phyloP scores from a whole-genome alignment of 2,329 filamentous ascomycete species.

The Aspergillus aculeatinus region DNA sequence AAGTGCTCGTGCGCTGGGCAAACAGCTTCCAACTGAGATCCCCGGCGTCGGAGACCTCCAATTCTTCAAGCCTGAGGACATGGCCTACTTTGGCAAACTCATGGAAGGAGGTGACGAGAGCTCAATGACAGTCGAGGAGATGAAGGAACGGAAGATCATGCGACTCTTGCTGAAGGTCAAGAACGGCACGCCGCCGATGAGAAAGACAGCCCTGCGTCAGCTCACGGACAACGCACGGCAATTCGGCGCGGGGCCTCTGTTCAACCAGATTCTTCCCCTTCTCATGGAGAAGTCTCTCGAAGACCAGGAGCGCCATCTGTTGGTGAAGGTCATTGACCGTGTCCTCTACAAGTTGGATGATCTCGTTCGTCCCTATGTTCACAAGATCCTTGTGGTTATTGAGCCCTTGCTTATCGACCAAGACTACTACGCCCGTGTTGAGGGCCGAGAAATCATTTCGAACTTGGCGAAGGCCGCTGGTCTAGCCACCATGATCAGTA shows the following conservation, averaged over 20 bases:
- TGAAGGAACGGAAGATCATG: slow-evolving; percentile 99
- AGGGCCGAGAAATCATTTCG: slow-evolving; percentile 97
- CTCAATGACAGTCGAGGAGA: slow-evolving; percentile 83
- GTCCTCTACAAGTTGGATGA: slow-evolving; percentile 98
- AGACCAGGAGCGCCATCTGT: slow-evolving; percentile 94
- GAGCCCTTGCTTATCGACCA: slow-evolving; percentile 99
- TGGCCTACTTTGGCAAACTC: slow-evolving; percentile 97
- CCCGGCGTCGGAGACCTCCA: slow-evolving; percentile 93
- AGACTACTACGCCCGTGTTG: slow-evolving; percentile 97
- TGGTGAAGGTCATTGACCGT: slow-evolving; percentile 98
- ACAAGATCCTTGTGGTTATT: slow-evolving; percentile 98
- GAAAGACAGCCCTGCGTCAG: slow-evolving; percentile 95
- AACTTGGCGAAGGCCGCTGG: slow-evolving; percentile 96
- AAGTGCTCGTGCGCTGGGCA: slow-evolving; percentile 76
- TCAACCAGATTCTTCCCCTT: slow-evolving; percentile 94
- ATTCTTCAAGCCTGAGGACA: slow-evolving; percentile 98
- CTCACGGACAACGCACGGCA: slow-evolving; percentile 95
- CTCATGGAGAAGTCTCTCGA: slow-evolving; percentile 98
- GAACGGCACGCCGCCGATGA: slow-evolving; percentile 97
- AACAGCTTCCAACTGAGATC: slow-evolving; percentile 91
- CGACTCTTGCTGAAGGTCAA: slow-evolving; percentile 94
- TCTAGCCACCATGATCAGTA: slow-evolving; percentile 97
- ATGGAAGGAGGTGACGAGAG: slow-evolving; percentile 94
- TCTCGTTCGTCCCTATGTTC: slow-evolving; percentile 90
- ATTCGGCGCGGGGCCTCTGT: slow-evolving; percentile 89